Evolutionary conservation across 768 basidiomycete genomes (phyloP).

Genomic region (Rhizopogon sp.): DNA sequence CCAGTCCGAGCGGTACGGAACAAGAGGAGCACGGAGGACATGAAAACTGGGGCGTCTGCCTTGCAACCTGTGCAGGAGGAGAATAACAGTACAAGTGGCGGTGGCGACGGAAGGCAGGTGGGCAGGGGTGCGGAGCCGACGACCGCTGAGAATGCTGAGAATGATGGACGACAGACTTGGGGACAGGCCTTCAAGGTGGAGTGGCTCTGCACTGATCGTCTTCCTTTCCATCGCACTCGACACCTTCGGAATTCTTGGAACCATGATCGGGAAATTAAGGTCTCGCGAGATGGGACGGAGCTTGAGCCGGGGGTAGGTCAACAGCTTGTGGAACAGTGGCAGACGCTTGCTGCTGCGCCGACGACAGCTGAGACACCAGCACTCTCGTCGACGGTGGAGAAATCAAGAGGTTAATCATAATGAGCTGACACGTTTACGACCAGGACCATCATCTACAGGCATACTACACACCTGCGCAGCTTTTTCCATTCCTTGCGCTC

Average conservation of each 20-base stretch:
- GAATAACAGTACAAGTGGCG: slow-evolving; percentile 7
- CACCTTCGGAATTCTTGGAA: slow-evolving; percentile 94
- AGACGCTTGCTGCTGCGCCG: slow-evolving; percentile 24
- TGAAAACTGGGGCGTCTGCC: slow-evolving; percentile 5
- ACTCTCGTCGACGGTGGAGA: not conserved
- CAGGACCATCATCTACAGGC: not conserved
- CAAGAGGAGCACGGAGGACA: slow-evolving; percentile 13
- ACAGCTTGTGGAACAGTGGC: slow-evolving; percentile 68
- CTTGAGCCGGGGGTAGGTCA: slow-evolving; percentile 76
- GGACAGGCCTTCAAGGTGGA: slow-evolving; percentile 78
- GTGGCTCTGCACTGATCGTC: slow-evolving; percentile 67
- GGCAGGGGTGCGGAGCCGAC: slow-evolving; percentile 7
- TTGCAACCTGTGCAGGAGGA: slow-evolving; percentile 22
- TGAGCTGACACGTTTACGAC: not conserved
- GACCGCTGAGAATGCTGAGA: not conserved
- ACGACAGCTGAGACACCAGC: not conserved
- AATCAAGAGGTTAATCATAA: not conserved
- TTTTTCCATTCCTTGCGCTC: slow-evolving; percentile 7
- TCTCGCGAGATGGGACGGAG: slow-evolving; percentile 89
- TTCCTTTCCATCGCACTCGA: slow-evolving; percentile 73
- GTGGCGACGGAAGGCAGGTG: slow-evolving; percentile 15
- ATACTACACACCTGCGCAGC: not conserved
- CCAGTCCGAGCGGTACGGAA: slow-evolving; percentile 30
- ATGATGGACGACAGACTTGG: slow-evolving; percentile 40
- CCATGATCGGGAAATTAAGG: slow-evolving; percentile 73